phyloP scores from a whole-genome alignment of 345 rosid species.

The Salix brachista region DNA sequence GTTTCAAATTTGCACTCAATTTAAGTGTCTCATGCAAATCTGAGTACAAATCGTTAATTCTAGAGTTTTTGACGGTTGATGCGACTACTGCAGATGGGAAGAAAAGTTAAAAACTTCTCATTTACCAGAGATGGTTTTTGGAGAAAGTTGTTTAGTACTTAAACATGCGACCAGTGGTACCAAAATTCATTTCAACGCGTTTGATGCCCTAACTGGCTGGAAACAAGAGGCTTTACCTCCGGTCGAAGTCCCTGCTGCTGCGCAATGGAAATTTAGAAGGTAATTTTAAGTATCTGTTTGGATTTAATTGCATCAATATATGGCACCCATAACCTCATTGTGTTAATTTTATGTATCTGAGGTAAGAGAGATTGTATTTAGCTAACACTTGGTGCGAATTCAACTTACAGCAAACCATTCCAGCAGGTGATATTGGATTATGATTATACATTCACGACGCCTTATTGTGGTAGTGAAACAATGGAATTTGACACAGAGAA shows the following conservation, averaged over 20 bases:
- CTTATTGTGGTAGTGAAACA: slow-evolving; percentile 76
- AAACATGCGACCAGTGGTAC: slow-evolving; percentile 51
- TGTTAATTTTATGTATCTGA: background rate
- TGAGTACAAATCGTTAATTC: background rate
- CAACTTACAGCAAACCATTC: slow-evolving; percentile 76
- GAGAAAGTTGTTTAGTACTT: slow-evolving; percentile 65
- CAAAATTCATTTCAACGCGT: slow-evolving; percentile 73
- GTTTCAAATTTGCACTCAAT: background rate
- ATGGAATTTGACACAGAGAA: slow-evolving; percentile 37
- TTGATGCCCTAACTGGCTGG: slow-evolving; percentile 85
- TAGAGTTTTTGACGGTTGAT: background rate
- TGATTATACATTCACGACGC: slow-evolving; percentile 95
- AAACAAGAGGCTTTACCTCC: slow-evolving; percentile 83
- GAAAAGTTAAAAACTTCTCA: slow-evolving; percentile 72
- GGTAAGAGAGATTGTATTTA: slow-evolving; percentile 1
- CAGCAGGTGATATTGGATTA: slow-evolving; percentile 92
- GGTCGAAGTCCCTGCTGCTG: slow-evolving; percentile 94
- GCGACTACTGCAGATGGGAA: slow-evolving; percentile 61
- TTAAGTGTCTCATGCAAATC: background rate
- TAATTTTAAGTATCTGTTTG: slow-evolving; percentile 7
- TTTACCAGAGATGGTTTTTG: slow-evolving; percentile 90
- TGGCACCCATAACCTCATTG: background rate
- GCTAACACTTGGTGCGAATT: slow-evolving; percentile 16
- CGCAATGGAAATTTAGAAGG: slow-evolving; percentile 93
- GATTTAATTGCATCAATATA: background rate